Evolutionary conservation across 768 basidiomycete genomes (phyloP).

Genomic region (Pleurotus djamor): DNA sequence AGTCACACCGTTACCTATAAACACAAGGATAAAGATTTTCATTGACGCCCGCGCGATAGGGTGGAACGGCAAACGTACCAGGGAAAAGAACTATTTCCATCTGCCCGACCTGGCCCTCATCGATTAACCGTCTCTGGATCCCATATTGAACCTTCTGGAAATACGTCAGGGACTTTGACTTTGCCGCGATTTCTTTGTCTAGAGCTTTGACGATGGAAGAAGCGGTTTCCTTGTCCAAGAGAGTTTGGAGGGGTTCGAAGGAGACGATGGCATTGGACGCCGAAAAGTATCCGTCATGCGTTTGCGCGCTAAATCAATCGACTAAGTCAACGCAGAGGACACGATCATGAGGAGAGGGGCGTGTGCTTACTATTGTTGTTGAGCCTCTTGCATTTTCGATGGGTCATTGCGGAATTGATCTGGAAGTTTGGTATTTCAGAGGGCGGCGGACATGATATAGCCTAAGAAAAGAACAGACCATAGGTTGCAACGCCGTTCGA

Average conservation of each 20-base stretch:
- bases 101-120: background rate
- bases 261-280: background rate
- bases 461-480: background rate
- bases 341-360: too few species aligned
- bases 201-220: background rate
- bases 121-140: background rate
- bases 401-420: background rate
- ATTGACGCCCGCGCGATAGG: background rate
- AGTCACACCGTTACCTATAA: background rate
- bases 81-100: background rate
- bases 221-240: background rate
- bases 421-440: background rate
- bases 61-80: slow-evolving; percentile 5
- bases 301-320: background rate
- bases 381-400: background rate
- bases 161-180: background rate
- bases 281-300: background rate
- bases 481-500: background rate
- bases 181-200: background rate
- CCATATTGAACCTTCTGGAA: background rate
- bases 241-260: background rate
- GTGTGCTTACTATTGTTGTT: background rate
- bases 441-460: background rate
- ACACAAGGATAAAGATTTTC: background rate
- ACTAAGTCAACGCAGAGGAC: too few species aligned